Evolutionary conservation across 2,329 filamentous ascomycete species (phyloP).

Genomic region (Trichoderma aggressivum): DNA sequence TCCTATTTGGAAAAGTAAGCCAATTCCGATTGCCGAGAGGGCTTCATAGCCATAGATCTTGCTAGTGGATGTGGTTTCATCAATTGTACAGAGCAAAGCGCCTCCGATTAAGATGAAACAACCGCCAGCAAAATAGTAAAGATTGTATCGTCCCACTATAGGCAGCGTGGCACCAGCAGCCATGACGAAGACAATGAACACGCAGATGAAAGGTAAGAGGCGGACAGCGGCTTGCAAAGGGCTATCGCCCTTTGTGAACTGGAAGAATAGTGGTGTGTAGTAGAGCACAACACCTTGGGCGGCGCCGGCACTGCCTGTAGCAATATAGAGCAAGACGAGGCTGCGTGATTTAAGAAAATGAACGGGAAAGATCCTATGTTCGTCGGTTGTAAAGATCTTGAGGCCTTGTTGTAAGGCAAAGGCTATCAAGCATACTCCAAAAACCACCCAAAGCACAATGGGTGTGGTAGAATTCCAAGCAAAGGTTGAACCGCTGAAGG

Average conservation of each 20-base stretch:
- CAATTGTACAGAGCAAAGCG: background rate
- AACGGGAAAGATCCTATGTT: background rate
- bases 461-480: background rate
- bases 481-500: background rate
- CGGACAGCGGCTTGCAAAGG: background rate
- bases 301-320: background rate
- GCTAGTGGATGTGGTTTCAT: background rate
- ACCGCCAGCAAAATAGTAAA: background rate
- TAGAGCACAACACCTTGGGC: background rate
- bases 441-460: background rate
- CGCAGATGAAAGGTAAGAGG: background rate
- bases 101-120: background rate
- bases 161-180: background rate
- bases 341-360: background rate
- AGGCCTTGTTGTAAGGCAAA: background rate
- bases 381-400: background rate
- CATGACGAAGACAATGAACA: background rate
- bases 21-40: background rate
- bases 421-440: background rate
- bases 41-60: background rate
- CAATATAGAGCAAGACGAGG: background rate
- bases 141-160: background rate
- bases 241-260: background rate
- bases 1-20: background rate
- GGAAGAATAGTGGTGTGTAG: background rate